Base-by-base conservation (phyloP, 768 basidiomycete genomes). In the Calvatia gigantea region DNA sequence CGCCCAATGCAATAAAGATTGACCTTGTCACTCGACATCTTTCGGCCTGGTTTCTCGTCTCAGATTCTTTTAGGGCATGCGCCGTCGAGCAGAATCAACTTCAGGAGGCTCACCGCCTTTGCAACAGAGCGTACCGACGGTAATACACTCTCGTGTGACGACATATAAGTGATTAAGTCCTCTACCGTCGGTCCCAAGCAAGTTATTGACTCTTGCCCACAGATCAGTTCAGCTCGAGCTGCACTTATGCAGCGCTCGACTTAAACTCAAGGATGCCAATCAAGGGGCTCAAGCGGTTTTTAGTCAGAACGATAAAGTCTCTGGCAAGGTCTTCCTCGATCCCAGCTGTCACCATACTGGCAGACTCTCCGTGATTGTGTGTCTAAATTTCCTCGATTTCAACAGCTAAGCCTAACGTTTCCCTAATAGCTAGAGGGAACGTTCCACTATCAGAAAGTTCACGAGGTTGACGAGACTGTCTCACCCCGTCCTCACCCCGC, bases 201-300 rank as follows among this genome's bases (percentile, higher is more conserved):
- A 42, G 35, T 4, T 54, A 31, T 46, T 48, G 39, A 47, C 47
- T 7, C 5, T n/a, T 17, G 28, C 52, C 27, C 31, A 25, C 58
- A 84, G 83, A 21, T 81, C 82, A 21, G 64, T 75, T 21, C 78
- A 81, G 61, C 69, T 87, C 62, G 81, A 86, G 59, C 73, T 89
- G 51, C 80, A 81, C 54, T 69, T 89, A 25, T 77, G 81, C 54
- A 87, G 85, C 53, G 77, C 83, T 4, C 83, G 79, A n/a, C 68
- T 86, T 9, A 83, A 81, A 63, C 65, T 76, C n/a, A 68, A 70
- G 37, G 65, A 60, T 28, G 64, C 65, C 33, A 58, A 57, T 51
- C 63, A 64, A 32, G 71, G 73, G 3, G 68, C 72, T 11, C 57
- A 78, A 11, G 75, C 86, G 1, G 82, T 88, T 3, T 89, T 85